A percentile compares a stretch with the other conserved stretches of the same genome.
Conservation (phyloP, 2,329 filamentous ascomycete genomes). For the Aspergillus novofumigatus region DNA sequence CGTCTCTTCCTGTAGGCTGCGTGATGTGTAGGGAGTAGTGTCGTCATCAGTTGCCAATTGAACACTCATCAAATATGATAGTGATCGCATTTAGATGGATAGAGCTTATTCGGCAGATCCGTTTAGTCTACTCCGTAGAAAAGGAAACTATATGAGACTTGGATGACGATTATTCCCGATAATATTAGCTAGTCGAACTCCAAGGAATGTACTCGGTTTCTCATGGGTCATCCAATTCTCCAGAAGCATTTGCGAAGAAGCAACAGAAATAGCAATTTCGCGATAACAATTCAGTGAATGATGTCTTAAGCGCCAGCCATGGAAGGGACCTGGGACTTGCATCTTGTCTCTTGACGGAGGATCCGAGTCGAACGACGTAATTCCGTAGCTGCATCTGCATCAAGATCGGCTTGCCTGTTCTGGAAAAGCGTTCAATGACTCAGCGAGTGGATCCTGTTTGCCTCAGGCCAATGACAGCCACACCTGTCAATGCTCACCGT, state of each 20-base stretch:
- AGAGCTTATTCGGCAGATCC: not conserved
- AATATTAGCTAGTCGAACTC: not conserved
- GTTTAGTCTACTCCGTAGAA: not conserved
- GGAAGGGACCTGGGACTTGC: not conserved
- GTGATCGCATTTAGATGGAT: not conserved
- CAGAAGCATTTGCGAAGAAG: too few species aligned
- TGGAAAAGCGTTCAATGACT: not conserved
- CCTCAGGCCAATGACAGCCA: not conserved
- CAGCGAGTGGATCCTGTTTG: not conserved
- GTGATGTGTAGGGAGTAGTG: not conserved
- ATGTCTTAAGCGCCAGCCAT: not conserved
- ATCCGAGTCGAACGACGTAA: not conserved
- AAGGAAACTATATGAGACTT: not conserved
- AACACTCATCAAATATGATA: not conserved
- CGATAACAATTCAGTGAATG: too few species aligned
- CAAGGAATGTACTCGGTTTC: not conserved
- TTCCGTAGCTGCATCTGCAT: too few species aligned
- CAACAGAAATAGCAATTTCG: too few species aligned
- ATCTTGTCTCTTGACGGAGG: too few species aligned
- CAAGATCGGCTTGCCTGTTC: not conserved
- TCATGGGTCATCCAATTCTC: not conserved
- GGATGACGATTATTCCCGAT: not conserved
- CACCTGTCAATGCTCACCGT: not conserved
- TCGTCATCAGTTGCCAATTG: not conserved
- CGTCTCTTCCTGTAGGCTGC: not conserved